Base-by-base conservation (phyloP, 1,284 basidiomycete species). In the Heterobasidion parviporum region DNA sequence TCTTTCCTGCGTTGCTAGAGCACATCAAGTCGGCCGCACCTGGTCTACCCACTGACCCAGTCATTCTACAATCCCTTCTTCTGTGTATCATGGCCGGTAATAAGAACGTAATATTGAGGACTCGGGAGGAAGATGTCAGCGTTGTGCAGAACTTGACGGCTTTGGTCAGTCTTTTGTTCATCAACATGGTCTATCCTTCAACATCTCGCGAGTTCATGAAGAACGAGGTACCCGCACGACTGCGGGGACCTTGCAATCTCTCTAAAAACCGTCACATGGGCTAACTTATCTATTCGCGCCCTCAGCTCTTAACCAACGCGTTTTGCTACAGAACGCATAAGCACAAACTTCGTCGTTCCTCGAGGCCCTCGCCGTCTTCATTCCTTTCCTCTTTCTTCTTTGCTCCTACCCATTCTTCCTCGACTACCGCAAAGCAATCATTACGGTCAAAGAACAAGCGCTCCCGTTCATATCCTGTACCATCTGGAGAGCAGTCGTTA, bases 11-110 rank as follows among this genome's bases (percentile, higher is more conserved):
- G 7, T 63, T 85, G 20, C 60, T 85, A 8, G 64, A 70, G 2
- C 71, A 76, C 56, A 66, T 85, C 52, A 77, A 72, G 44, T 63
- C 72, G 8, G 66, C 70, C 8, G 70, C 70, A 18, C 74, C 77
- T 6, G 46, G 69, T 18, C 59, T 85, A 2, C 82, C 84, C 7
- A 56, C 87, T 3, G 85, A 89, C 56, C 74, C 79, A 10, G 75
- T 81, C 51, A 74, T 89, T 46, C 67, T 89, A 6, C 85, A 86
- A 61, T 80, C 85, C 32, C 68, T 89, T 18, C 74, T 89, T 15
- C 76, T 87, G 3, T 85, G 79, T 62, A 72, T 89, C 50, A 69
- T 85, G 45, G 74, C 84, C 3, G 79, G 79, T 2, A 72, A 80
- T 62, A 83, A 77, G 60, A 75, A 86, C 64, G 67, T 89, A 20